phyloP scores from a whole-genome alignment of 1,284 basidiomycete species.

The Neonothopanus nambi region DNA sequence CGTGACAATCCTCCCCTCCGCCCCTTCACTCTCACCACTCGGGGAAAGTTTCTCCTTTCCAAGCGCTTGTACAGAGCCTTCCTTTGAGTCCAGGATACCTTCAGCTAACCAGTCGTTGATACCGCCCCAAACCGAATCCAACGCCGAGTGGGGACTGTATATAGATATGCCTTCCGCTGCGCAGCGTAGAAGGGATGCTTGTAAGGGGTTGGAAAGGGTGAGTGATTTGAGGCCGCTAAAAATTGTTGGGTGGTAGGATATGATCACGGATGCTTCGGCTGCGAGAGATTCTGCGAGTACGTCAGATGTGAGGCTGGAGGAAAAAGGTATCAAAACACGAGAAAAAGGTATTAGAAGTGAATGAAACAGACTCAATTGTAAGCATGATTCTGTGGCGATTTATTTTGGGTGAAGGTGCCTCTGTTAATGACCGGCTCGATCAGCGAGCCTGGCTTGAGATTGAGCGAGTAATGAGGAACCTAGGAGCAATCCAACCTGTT shows the following conservation, averaged over 20 bases:
- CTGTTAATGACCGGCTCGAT: conserved; percentile 37
- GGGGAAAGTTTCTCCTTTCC: conserved; percentile 37
- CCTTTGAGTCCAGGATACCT: conserved; percentile 32
- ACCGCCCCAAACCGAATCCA: conserved; percentile 82
- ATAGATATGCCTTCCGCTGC: conserved; percentile 83
- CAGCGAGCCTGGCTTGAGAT: conserved; percentile 5
- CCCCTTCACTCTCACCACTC: conserved; percentile 48
- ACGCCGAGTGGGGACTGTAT: conserved; percentile 85
- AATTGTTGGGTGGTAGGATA: conserved; percentile 91
- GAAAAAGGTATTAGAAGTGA: not conserved
- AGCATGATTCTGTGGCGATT: conserved; percentile 70
- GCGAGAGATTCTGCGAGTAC: conserved; percentile 77
- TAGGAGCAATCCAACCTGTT: conserved; percentile 79
- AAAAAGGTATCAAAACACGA: conserved; percentile 15
- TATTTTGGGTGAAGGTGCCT: conserved; percentile 66
- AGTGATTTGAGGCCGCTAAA: conserved; percentile 81
- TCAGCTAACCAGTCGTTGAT: conserved; percentile 84
- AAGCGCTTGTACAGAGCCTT: conserved; percentile 33
- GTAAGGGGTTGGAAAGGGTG: conserved; percentile 78
- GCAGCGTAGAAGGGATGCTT: conserved; percentile 77
- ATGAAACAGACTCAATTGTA: conserved; percentile 75
- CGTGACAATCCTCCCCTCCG: conserved; percentile 67
- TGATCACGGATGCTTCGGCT: conserved; percentile 63
- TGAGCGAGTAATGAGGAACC: conserved; percentile 42
- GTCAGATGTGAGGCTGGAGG: conserved; percentile 71